phyloP scores from a whole-genome alignment of 257 asterid genomes.

The Solanum verrucosum region DNA sequence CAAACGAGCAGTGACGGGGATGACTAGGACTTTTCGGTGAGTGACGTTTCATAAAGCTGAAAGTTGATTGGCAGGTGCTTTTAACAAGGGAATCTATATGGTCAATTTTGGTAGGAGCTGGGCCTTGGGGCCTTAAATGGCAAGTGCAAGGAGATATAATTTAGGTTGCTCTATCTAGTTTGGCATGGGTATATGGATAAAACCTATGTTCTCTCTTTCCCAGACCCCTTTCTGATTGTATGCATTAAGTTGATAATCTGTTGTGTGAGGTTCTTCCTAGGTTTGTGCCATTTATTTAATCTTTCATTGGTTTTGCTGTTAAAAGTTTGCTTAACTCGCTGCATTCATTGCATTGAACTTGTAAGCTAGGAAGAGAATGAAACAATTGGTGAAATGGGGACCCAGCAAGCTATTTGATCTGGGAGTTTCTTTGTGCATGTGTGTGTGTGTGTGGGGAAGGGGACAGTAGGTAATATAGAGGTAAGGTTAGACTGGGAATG shows the following conservation, averaged over 20 bases:
- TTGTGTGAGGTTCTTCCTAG: background rate
- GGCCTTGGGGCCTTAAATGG: background rate
- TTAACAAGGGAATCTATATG: background rate
- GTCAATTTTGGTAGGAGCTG: background rate
- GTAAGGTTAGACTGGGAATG: background rate
- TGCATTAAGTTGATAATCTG: background rate
- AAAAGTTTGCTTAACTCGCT: background rate
- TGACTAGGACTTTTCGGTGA: slow-evolving; percentile 21
- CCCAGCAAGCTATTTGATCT: background rate
- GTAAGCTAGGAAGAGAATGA: background rate
- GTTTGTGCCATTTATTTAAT: background rate
- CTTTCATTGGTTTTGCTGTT: background rate
- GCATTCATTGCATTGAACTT: background rate
- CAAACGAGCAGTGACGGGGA: slow-evolving; percentile 48
- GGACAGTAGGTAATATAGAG: background rate
- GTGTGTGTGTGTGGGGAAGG: background rate
- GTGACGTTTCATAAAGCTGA: background rate
- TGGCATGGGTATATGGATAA: background rate
- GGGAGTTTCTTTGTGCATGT: background rate
- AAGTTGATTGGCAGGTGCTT: background rate
- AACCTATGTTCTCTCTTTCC: background rate
- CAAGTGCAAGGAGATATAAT: background rate
- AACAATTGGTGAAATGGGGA: background rate
- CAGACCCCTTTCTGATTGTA: background rate
- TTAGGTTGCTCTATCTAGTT: background rate